Base-by-base conservation (phyloP, 2,329 filamentous ascomycete species). In the Acephala macrosclerotiorum region DNA sequence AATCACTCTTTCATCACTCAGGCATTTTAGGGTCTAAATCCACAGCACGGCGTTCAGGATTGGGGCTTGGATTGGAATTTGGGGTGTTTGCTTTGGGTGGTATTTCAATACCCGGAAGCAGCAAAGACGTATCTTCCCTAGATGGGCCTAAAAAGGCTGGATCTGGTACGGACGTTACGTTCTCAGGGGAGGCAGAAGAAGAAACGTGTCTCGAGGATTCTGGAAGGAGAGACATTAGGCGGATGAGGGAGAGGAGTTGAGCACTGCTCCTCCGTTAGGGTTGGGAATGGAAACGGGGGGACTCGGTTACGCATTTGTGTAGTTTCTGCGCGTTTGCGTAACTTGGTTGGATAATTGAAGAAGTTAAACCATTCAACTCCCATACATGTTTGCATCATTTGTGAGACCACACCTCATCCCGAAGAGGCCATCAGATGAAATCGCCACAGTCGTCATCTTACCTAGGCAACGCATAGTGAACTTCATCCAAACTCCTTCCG, bases 1-100 rank as follows among this genome's bases (percentile, higher is more conserved):
- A 66, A 63, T 63, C 29, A 33, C 38, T 64, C 58, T 14, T 57
- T 57, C 55, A 16, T 55, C 59, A 40, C 45, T 26, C 60, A 62
- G 36, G 35, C 57, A 66, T 60, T 60, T 66, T 65, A 66, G 60
- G 66, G 66, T 69, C 29, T 4, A 33, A 68, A 71, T 66, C 69
- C 70, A 67, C 49, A 65, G 68, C 68, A 68, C 67, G 71, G 71
- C 71, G 71, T 73, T 73, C 65, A 22, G 65, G 70, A 63, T 60
- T 57, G 45, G 22, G 38, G 12, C 12, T 22, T 49, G n/a, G 65
- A 61, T 63, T 55, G 49, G 57, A 55, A 35, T 62, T 61, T 40
- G 22, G 47, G 47, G n/a, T 60, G 57, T 36, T 61, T 61, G 26
- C 26, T 49, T 55, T 47, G 55, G 60, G 36, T 33, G 51, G 67